A percentile compares a stretch with the other conserved stretches of the same genome.
These are phyloP conservation scores for Chimonanthus praecox DNA, from an alignment of 164 flowering plant genomes.

Conservation along the genomic window DNA sequence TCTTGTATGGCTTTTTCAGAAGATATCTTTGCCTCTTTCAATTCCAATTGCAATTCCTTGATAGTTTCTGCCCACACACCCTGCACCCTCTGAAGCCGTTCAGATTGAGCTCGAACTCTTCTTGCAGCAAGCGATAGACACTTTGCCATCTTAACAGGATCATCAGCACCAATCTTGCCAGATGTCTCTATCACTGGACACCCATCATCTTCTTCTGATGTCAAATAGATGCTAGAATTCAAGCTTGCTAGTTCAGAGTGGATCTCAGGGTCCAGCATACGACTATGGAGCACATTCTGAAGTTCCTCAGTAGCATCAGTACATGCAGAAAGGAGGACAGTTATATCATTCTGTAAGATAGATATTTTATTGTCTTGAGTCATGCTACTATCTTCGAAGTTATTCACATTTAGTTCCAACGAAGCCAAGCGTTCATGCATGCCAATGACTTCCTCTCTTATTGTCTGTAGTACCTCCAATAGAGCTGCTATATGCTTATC, in stretches of 20 bases:
- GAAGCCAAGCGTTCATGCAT: slow-evolving; percentile 27
- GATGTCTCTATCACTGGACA: slow-evolving; percentile 16
- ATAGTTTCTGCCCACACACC: slow-evolving; percentile 24
- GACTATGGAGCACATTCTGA: slow-evolving; percentile 31
- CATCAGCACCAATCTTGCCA: slow-evolving; percentile 14
- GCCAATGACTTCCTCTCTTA: slow-evolving; percentile 28
- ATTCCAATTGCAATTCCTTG: slow-evolving; percentile 43
- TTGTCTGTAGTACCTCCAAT: slow-evolving; percentile 33
- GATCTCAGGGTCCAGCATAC: slow-evolving; percentile 19
- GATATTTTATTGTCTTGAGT: slow-evolving; percentile 36
- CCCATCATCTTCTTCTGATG: slow-evolving; percentile 17
- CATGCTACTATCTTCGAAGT: slow-evolving; percentile 35
- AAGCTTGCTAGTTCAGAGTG: slow-evolving; percentile 24
- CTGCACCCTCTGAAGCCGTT: slow-evolving; percentile 34
- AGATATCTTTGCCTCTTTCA: slow-evolving; percentile 30
- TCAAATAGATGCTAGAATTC: slow-evolving; percentile 10
- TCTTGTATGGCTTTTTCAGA: slow-evolving; percentile 42
- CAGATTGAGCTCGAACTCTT: slow-evolving; percentile 27
- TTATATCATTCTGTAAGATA: slow-evolving; percentile 37
- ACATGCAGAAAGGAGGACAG: slow-evolving; percentile 50
- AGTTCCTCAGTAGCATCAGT: slow-evolving; percentile 41
- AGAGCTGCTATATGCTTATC: slow-evolving; percentile 44
- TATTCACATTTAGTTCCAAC: slow-evolving; percentile 36
- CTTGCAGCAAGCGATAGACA: slow-evolving; percentile 35
- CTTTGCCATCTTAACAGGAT: slow-evolving; percentile 29